Evolutionary conservation across 805 yeast genomes (phyloP).

Genomic region (Zygosaccharomyces gambellarensis): DNA sequence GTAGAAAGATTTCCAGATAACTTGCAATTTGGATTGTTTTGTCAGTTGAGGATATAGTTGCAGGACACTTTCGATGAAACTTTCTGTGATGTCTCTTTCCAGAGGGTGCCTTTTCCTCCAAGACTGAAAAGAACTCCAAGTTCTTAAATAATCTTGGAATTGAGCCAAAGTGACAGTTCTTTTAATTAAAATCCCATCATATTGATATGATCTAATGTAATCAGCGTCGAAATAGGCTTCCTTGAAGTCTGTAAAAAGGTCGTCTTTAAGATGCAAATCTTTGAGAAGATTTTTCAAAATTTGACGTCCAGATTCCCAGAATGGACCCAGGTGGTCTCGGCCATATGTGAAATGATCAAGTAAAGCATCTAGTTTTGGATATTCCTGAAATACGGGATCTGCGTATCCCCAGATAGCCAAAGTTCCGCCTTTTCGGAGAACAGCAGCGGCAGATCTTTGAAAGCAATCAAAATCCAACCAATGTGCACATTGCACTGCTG

Average conservation of each 20-base stretch:
- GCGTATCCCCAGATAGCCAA: constrained; percentile 75
- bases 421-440: constrained; percentile 59
- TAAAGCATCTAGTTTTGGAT: constrained; percentile 51
- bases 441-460: constrained; percentile 45
- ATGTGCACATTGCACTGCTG: constrained; percentile 81
- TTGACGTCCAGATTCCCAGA: constrained; percentile 83
- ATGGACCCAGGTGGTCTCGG: constrained; percentile 43
- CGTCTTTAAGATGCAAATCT: constrained; percentile 19
- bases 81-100: constrained; percentile 45
- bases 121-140: constrained; percentile 66
- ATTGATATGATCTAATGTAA: constrained; percentile 8
- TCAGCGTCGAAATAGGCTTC: constrained; percentile 27
- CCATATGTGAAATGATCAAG: constrained; percentile 49
- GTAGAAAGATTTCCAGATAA: constrained; percentile 30
- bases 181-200: constrained; percentile 32
- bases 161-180: constrained; percentile 41
- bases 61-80: constrained; percentile 37
- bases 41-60: constrained; percentile 27
- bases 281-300: constrained; percentile 43
- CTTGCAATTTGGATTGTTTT: constrained; percentile 12
- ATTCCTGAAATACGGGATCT: constrained; percentile 57
- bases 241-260: constrained; percentile 39
- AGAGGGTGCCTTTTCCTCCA: constrained; percentile 40
- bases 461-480: constrained; percentile 65
- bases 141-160: constrained; percentile 49